Evolutionary conservation across 2,329 filamentous ascomycete genomes (phyloP).

Genomic region (Paraconiothyrium sp.): DNA sequence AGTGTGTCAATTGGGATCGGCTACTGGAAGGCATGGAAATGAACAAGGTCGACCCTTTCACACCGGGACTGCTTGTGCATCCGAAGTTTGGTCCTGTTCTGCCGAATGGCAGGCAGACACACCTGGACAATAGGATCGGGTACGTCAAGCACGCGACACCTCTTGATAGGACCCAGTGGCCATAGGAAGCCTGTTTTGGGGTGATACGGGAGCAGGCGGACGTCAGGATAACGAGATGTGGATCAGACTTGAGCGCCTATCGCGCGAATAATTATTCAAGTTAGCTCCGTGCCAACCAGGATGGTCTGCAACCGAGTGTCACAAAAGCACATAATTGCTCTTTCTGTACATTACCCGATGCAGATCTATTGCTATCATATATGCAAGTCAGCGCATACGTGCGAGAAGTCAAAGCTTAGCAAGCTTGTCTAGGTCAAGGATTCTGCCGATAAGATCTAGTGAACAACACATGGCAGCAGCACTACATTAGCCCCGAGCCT

Average conservation of each 20-base stretch:
- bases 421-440: background rate
- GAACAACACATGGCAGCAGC: background rate
- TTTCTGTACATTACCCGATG: no score
- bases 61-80: slow-evolving; percentile 11
- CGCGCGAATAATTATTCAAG: no score
- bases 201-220: background rate
- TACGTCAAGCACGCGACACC: slow-evolving; percentile 13
- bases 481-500: no score
- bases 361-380: no score
- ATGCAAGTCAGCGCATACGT: background rate
- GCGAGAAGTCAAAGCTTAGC: background rate
- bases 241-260: background rate
- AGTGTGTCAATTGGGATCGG: slow-evolving; percentile 14
- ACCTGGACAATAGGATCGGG: slow-evolving; percentile 10
- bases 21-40: slow-evolving; percentile 9
- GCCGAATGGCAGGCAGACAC: slow-evolving; percentile 6
- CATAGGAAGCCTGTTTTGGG: background rate
- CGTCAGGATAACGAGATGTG: background rate
- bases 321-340: no score
- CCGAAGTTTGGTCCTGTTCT: slow-evolving; percentile 12
- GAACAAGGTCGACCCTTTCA: slow-evolving; percentile 10
- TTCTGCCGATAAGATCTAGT: background rate
- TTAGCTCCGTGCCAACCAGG: no score
- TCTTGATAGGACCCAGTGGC: slow-evolving; percentile 9
- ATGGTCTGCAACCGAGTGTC: no score